phyloP scores from a whole-genome alignment of 306 rosid species.

The Adenanthera pavonina region DNA sequence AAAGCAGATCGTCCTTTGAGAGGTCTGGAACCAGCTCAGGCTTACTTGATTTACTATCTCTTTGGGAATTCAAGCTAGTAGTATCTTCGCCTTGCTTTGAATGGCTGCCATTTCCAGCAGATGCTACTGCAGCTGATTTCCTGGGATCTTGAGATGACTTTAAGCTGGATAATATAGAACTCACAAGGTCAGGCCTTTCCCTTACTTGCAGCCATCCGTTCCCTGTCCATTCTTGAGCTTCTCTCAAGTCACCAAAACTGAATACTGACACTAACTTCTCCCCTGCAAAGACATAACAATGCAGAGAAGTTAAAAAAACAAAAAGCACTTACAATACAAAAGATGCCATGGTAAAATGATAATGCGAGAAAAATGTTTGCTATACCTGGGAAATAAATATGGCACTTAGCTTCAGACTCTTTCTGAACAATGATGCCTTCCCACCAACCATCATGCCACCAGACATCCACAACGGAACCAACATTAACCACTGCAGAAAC shows the following conservation, averaged over 20 bases:
- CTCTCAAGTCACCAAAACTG: slow-evolving; percentile 54
- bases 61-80: slow-evolving; percentile 30
- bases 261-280: slow-evolving; percentile 58
- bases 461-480: slow-evolving; percentile 77
- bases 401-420: slow-evolving; percentile 54
- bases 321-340: neutral
- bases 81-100: slow-evolving; percentile 36
- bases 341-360: neutral
- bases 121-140: slow-evolving; percentile 37
- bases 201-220: slow-evolving; percentile 57
- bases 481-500: slow-evolving; percentile 48
- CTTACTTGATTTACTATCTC: slow-evolving; percentile 38
- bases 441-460: slow-evolving; percentile 99
- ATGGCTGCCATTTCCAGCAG: slow-evolving; percentile 36
- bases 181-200: slow-evolving; percentile 70
- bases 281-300: slow-evolving; percentile 49
- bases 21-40: slow-evolving; percentile 54
- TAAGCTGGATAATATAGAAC: slow-evolving; percentile 38
- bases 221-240: slow-evolving; percentile 81
- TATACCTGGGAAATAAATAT: slow-evolving; percentile 82
- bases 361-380: neutral
- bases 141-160: slow-evolving; percentile 33
- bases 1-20: slow-evolving; percentile 57
- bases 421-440: slow-evolving; percentile 77
- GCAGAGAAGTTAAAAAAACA: neutral